These are phyloP conservation scores for Eucommia ulmoides DNA, from an alignment of 257 asterid genomes.

Conservation along the genomic window DNA sequence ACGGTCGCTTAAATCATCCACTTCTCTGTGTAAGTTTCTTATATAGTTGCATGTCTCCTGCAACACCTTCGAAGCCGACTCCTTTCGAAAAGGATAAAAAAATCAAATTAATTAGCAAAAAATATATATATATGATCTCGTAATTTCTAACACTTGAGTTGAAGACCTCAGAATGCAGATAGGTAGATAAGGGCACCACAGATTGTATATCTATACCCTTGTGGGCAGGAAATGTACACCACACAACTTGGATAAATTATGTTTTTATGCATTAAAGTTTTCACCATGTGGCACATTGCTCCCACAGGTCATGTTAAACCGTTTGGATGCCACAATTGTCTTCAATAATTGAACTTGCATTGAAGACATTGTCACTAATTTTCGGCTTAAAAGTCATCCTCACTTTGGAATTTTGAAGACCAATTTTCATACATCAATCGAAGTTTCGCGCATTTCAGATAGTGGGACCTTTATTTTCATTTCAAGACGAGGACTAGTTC, in stretches of 20 bases:
- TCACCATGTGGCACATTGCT: too few relatives aligned
- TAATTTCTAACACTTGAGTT: neutral
- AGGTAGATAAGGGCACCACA: neutral
- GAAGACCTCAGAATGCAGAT: neutral
- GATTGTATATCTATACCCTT: neutral
- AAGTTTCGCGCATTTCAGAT: too few relatives aligned
- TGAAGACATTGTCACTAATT: too few relatives aligned
- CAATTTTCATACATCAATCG: too few relatives aligned
- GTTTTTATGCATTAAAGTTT: neutral
- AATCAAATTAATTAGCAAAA: neutral
- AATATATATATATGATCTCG: neutral
- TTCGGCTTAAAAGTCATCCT: too few relatives aligned
- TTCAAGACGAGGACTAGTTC: too few relatives aligned
- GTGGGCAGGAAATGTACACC: neutral
- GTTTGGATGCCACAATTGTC: too few relatives aligned
- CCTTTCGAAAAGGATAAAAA: slow-evolving; percentile 21
- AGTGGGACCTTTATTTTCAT: too few relatives aligned
- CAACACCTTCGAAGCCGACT: slow-evolving; percentile 79
- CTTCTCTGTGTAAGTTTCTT: slow-evolving; percentile 73
- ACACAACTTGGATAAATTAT: neutral
- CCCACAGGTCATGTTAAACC: too few relatives aligned
- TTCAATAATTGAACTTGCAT: too few relatives aligned
- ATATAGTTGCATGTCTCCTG: slow-evolving; percentile 97
- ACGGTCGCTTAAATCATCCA: slow-evolving; percentile 77
- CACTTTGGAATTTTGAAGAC: too few relatives aligned